Conservation (phyloP, 1,284 basidiomycete genomes). For the Rhizoctonia solani region DNA sequence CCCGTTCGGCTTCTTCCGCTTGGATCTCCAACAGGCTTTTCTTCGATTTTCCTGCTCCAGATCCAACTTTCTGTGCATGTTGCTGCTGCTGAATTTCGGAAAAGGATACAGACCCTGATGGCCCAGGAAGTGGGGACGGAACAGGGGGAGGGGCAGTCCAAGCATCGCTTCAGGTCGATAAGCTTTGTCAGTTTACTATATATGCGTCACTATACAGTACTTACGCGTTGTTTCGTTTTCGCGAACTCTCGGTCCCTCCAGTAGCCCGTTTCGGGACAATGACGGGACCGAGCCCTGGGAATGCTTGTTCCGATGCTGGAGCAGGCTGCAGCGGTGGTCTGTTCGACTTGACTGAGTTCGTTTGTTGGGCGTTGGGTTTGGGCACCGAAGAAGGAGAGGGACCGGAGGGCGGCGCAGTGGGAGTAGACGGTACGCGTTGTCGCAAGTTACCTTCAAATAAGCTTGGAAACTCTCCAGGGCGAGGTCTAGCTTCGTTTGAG, state of each 20-base stretch:
- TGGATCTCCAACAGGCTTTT: conserved; percentile 81
- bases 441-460: conserved; percentile 6
- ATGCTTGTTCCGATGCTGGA: conserved; percentile 46
- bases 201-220: conserved; percentile 42
- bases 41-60: conserved; percentile 52
- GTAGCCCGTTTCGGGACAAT: conserved; percentile 44
- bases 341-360: conserved; percentile 40
- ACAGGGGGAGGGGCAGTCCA: conserved; percentile 56
- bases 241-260: conserved; percentile 40
- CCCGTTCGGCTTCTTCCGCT: conserved; percentile 63
- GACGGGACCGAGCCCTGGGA: conserved; percentile 42
- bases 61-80: conserved; percentile 54
- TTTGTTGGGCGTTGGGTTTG: not conserved
- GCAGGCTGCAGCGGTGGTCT: conserved; percentile 32
- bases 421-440: conserved; percentile 1
- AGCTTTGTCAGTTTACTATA: not conserved
- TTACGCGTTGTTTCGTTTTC: conserved; percentile 50
- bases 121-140: conserved; percentile 41
- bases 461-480: conserved; percentile 17
- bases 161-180: conserved; percentile 49
- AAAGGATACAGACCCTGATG: conserved; percentile 61
- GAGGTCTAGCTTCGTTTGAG: not conserved
- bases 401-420: not conserved
- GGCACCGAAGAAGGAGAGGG: conserved; percentile 29
- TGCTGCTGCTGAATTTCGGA: conserved; percentile 83